Conservation (phyloP, 2,329 filamentous ascomycete genomes). For the Hymenotorrendiella dingleyae region DNA sequence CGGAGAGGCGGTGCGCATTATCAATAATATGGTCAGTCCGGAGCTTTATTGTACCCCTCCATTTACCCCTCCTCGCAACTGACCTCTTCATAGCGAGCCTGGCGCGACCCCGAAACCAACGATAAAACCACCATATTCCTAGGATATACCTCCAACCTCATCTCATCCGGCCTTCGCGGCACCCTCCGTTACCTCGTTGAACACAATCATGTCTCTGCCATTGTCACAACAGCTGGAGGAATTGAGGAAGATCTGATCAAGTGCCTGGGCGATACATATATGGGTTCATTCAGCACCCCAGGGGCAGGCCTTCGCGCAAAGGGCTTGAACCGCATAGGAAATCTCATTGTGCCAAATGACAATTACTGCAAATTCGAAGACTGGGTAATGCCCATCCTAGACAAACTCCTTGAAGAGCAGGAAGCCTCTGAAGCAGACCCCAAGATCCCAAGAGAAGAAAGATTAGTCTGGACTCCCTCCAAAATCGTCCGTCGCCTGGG, state of each 20-base stretch:
- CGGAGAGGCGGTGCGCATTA: slow-evolving; percentile 81
- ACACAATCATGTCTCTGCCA: slow-evolving; percentile 84
- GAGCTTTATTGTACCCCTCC: slow-evolving; percentile 15
- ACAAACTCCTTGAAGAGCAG: slow-evolving; percentile 89
- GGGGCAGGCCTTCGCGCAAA: slow-evolving; percentile 75
- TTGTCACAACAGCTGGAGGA: slow-evolving; percentile 92
- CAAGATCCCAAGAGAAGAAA: slow-evolving; percentile 37
- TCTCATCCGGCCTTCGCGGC: slow-evolving; percentile 89
- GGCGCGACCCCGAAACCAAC: slow-evolving; percentile 72
- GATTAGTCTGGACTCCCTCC: slow-evolving; percentile 86
- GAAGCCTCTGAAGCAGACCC: slow-evolving; percentile 61
- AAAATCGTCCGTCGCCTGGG: slow-evolving; percentile 87
- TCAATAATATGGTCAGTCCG: slow-evolving; percentile 79
- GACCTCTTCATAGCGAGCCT: slow-evolving; percentile 54
- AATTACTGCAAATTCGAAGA: slow-evolving; percentile 98
- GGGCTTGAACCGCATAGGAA: slow-evolving; percentile 93
- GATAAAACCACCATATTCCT: slow-evolving; percentile 84
- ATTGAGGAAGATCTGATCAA: slow-evolving; percentile 99
- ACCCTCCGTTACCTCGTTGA: slow-evolving; percentile 89
- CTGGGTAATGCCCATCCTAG: slow-evolving; percentile 94
- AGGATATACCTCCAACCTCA: slow-evolving; percentile 95
- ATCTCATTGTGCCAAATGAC: slow-evolving; percentile 89
- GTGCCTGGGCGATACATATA: slow-evolving; percentile 89
- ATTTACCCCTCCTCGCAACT: slow-evolving; percentile 1
- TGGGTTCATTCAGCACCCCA: slow-evolving; percentile 74